Base-by-base conservation (phyloP, 2,329 filamentous ascomycete species). In the Xylariomycetidae sp. region DNA sequence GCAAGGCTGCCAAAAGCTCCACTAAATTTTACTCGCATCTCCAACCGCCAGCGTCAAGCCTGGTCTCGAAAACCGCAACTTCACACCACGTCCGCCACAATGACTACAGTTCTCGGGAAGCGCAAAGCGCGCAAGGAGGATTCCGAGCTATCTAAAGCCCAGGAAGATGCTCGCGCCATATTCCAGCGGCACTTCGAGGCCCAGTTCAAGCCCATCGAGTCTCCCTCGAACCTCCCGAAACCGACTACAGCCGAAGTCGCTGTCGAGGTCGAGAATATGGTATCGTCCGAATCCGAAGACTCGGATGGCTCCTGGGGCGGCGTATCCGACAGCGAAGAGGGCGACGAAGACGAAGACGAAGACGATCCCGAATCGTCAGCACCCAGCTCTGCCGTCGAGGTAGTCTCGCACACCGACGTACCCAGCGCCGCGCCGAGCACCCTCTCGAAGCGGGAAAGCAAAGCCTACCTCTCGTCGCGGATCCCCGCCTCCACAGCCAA, bases 131-230 rank as follows among this genome's bases (percentile, higher is more conserved):
- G 53, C 29, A 19, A 43, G 15, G 47, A 42, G 5, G 51, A 50
- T 5, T 36, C 52, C 10, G 49, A 48, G 20, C 48, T 53, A 4
- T 37, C 49, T 2, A 34, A 57, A 16, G 60, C 56, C 1, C 57
- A 63, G 25, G 65, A 74, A 43, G 72, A 79, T 38, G 70, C 83
- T 10, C 78, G 85, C 47, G 85, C 82, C 35, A 73, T 89, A 37
- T 85, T 98, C 52, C 79, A 80, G 37, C 77, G 76, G 47, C 83
- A 90, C 55, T 96, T 96, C 54, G 92, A 95, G 61, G 76, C 85
- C 18, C 80, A 84, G 54, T 96, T 95, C 64, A 76, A 79, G 54
- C 87, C 90, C 7, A n/a, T n/a, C n/a, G n/a, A n/a, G n/a, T n/a
- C 59, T 95, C 24, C 31, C 46, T 47, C 48, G 35, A 3, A 30